phyloP scores from a whole-genome alignment of 1,139 yeast genomes.

The Spathaspora sp. region DNA sequence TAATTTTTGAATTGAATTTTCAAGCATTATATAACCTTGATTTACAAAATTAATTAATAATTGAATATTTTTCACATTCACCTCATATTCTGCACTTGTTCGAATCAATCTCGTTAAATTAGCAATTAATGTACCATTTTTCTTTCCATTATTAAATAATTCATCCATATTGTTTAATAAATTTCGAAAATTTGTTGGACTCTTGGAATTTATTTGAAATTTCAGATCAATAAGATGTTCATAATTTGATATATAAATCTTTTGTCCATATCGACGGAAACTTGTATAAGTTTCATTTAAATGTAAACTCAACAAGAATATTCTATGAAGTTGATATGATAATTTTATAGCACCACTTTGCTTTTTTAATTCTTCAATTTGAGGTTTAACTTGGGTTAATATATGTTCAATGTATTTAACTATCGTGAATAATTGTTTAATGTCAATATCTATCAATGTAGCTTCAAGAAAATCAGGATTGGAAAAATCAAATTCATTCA shows the following conservation, averaged over 20 bases:
- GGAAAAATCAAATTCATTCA: conserved; percentile 13
- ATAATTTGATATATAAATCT: conserved; percentile 40
- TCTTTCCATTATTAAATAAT: conserved; percentile 45
- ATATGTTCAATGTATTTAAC: conserved; percentile 21
- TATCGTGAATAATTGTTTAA: conserved; percentile 31
- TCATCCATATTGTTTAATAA: conserved; percentile 41
- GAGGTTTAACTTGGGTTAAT: conserved; percentile 24
- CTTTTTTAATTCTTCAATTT: conserved; percentile 23
- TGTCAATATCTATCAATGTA: conserved; percentile 42
- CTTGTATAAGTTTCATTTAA: conserved; percentile 48
- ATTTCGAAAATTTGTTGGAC: conserved; percentile 26
- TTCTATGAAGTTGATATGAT: conserved; percentile 46
- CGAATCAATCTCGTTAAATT: conserved; percentile 50
- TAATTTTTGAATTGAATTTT: conserved; percentile 23
- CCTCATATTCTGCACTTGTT: conserved; percentile 39
- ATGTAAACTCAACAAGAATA: conserved; percentile 45
- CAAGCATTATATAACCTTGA: conserved; percentile 30
- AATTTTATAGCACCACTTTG: conserved; percentile 14
- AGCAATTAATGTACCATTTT: conserved; percentile 53
- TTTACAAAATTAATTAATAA: conserved; percentile 41
- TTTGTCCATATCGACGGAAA: conserved; percentile 45
- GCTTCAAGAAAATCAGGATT: conserved; percentile 28
- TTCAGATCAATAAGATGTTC: conserved; percentile 43
- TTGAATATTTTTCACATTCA: conserved; percentile 33
- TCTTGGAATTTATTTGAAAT: conserved; percentile 28